Conservation (phyloP, 805 yeast genomes). For the Candida pseudoglaebosa region DNA sequence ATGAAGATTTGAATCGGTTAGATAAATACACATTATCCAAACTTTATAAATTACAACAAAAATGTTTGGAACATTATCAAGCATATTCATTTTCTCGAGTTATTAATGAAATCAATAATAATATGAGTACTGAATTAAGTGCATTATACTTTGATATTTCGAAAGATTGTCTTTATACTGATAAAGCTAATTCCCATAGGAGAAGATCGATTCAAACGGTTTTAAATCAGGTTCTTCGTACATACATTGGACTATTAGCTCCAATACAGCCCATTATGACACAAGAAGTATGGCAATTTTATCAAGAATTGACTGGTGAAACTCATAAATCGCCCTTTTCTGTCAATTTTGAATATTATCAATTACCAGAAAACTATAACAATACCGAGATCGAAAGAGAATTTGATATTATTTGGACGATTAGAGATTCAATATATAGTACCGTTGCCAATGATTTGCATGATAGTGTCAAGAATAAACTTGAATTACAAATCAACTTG, state of each 20-base stretch:
- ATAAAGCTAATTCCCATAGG: constrained; percentile 39
- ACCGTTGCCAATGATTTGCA: constrained; percentile 51
- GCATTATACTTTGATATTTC: constrained; percentile 81
- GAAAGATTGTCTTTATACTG: constrained; percentile 84
- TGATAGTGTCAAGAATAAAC: constrained; percentile 51
- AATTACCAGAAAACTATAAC: constrained; percentile 29
- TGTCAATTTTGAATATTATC: constrained; percentile 38
- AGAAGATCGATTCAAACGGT: constrained; percentile 68
- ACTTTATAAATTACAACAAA: constrained; percentile 43
- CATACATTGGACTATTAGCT: constrained; percentile 63
- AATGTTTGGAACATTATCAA: constrained; percentile 44
- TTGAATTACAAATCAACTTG: constrained; percentile 52
- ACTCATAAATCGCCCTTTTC: constrained; percentile 43
- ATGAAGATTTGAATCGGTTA: constrained; percentile 32
- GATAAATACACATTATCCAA: constrained; percentile 65
- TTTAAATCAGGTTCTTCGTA: constrained; percentile 51
- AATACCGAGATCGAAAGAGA: constrained; percentile 37
- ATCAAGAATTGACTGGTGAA: constrained; percentile 28
- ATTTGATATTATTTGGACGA: constrained; percentile 41
- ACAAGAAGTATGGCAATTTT: constrained; percentile 81
- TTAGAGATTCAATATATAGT: constrained; percentile 49
- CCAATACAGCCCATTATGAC: constrained; percentile 82
- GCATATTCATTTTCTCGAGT: constrained; percentile 66
- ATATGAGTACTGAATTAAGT: constrained; percentile 72
- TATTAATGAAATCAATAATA: constrained; percentile 62